Percentiles rank a stretch among this genome's conserved stretches.
phyloP scores from a whole-genome alignment of 1,139 yeast species.

The Geotrichum cucujoidarum region DNA sequence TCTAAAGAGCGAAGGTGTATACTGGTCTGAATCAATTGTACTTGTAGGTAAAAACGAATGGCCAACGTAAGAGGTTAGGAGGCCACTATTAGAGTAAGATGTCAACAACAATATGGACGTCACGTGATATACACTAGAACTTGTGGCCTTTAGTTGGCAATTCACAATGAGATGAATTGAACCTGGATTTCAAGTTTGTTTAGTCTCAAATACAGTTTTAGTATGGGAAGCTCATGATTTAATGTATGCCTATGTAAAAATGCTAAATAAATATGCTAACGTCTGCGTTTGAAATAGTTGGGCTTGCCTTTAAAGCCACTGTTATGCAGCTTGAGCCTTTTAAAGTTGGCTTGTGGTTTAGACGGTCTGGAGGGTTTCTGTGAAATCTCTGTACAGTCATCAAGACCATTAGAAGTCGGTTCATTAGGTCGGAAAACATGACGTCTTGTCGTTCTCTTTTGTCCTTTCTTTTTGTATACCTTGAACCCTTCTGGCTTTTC shows the following conservation, averaged over 20 bases:
- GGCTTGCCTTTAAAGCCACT: constrained; percentile 25
- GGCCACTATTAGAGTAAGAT: no score
- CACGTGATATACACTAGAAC: no score
- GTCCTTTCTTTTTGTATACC: constrained; percentile 41
- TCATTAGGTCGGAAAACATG: constrained; percentile 39
- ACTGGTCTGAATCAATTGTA: no score
- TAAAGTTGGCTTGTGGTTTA: constrained; percentile 23
- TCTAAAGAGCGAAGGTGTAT: not conserved
- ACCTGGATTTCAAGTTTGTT: no score
- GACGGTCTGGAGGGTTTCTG: constrained; percentile 1
- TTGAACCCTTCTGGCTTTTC: constrained; percentile 16
- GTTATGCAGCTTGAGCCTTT: constrained; percentile 26
- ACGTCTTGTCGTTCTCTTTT: constrained; percentile 60
- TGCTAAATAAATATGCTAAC: constrained; percentile 6
- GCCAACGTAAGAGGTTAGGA: no score
- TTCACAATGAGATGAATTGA: no score
- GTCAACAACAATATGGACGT: no score
- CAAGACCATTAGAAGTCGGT: constrained; percentile 11
- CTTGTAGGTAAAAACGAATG: no score
- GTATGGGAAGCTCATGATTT: no score
- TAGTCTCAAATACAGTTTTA: no score
- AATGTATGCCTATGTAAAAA: no score
- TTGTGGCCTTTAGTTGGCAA: no score
- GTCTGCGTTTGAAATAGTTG: constrained; percentile 19
- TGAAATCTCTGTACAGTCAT: constrained; percentile 10